These are phyloP conservation scores for Linnemannia hyalina DNA, from an alignment of 192 early-diverging fungal species.

Conservation along the genomic window DNA sequence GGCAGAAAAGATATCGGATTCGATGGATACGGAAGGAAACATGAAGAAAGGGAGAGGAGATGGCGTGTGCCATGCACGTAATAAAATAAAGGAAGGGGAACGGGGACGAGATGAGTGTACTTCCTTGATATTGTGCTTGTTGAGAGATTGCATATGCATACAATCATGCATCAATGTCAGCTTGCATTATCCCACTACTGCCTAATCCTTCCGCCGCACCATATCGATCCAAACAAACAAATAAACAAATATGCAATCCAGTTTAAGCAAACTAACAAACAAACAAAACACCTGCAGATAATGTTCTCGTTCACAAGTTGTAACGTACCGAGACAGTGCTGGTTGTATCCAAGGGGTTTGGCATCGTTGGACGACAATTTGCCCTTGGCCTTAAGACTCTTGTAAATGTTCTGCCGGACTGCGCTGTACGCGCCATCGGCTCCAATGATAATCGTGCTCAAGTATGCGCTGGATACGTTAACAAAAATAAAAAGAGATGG, in stretches of 20 bases:
- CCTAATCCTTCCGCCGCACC: background rate
- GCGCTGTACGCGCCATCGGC: slow-evolving; percentile 30
- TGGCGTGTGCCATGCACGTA: too few species aligned
- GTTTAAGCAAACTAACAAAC: background rate
- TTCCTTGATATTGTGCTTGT: background rate
- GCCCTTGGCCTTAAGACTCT: slow-evolving; percentile 11
- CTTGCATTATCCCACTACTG: background rate
- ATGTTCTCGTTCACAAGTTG: background rate
- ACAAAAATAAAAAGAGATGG: background rate
- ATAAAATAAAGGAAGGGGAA: too few species aligned
- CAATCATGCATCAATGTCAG: background rate
- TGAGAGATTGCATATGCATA: background rate
- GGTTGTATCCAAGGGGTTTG: slow-evolving; percentile 28
- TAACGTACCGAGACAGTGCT: slow-evolving; percentile 29
- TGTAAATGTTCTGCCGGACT: slow-evolving; percentile 24
- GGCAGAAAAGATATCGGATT: too few species aligned
- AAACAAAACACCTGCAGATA: too few species aligned
- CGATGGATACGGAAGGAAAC: too few species aligned
- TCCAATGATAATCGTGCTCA: slow-evolving; percentile 20
- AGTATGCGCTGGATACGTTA: slow-evolving; percentile 1
- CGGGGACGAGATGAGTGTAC: background rate
- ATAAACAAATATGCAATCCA: background rate
- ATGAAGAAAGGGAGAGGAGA: too few species aligned
- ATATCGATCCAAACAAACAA: too few species aligned
- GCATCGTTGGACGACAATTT: slow-evolving; percentile 12